Conservation (phyloP, 148 eudicot species). For the Gaultheria prostrata region DNA sequence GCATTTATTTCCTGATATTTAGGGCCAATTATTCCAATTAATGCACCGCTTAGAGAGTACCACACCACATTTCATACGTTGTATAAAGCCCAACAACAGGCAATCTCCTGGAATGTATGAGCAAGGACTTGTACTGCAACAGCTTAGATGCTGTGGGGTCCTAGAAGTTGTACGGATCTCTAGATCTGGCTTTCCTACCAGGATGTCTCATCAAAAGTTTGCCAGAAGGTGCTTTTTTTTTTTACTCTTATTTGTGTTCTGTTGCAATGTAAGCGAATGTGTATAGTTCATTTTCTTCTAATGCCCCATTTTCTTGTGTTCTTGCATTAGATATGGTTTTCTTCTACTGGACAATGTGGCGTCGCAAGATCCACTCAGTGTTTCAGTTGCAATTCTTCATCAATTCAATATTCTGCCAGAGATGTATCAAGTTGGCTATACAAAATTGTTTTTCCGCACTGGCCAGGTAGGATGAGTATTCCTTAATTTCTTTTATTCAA, state of each 20-base stretch:
- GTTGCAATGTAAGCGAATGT: not conserved
- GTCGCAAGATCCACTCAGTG: constrained; percentile 82
- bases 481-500: not conserved
- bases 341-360: constrained; percentile 73
- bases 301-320: constrained; percentile 5
- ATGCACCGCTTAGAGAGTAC: constrained; percentile 94
- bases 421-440: constrained; percentile 97
- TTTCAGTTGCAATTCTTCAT: constrained; percentile 87
- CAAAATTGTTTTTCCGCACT: constrained; percentile 89
- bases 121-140: constrained; percentile 79
- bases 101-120: constrained; percentile 83
- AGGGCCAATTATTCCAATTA: constrained; percentile 97
- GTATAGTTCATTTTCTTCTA: not conserved
- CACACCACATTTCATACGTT: constrained; percentile 96
- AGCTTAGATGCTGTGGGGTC: constrained; percentile 92
- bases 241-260: not conserved
- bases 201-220: constrained; percentile 91
- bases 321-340: constrained; percentile 70
- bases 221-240: constrained; percentile 61
- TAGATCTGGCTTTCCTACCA: constrained; percentile 90
- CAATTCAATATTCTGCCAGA: constrained; percentile 90
- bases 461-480: constrained; percentile 65
- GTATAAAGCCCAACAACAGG: constrained; percentile 91
- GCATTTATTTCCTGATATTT: constrained; percentile 15
- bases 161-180: constrained; percentile 97